Evolutionary conservation across 495 filamentous ascomycete species (phyloP), one percentile per base, ranked within the genome.

Genomic region (Daldinia childiae): DNA sequence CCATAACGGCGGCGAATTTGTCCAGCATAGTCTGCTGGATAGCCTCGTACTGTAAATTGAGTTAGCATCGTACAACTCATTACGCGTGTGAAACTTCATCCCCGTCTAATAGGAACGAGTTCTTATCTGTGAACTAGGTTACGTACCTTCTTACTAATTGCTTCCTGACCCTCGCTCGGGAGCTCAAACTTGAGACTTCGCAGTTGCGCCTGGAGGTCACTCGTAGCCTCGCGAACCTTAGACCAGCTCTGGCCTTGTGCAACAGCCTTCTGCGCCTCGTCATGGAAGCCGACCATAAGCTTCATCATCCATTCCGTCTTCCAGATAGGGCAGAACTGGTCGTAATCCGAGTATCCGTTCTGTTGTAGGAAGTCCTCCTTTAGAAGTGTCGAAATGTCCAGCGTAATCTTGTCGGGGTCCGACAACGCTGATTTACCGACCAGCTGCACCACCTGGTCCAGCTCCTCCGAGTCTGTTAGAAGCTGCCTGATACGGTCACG

Each of bases 261-360:
- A 75, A 99, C 83, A 1, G 94, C 95, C 86, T 97, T 98, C 80
- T 98, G 95, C 11, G 92, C 90, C 83, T 99, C 95, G 79, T 99
- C 96, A 74, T 97, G 93, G 87, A 93, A 99, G 58, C 90, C 92
- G 89, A 98, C 93, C 88, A 99, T 97, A 52, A 90, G 89, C 87
- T 95, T 97, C 95, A 99, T 99, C 95, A 99, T 98, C 88, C 96
- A 99, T 77, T 95, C 90, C 4, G 95, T 99, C 89, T 99, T 99
- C 95, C 95, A 99, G 77, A 99, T 85, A 36, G 95, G 95, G 78
- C 95, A 99, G 88, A 95, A 98, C 83, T 97, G 93, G 79, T 99
- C 96, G 79, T 98, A 98, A 79, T 97, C 92, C 78, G 92, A 95
- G 87, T 99, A 99, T 38, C 95, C 95, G 83, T 99, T 99, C 79